A percentile compares a stretch with the other conserved stretches of the same genome.
These are phyloP conservation scores for Dioscorea zingiberensis DNA, from an alignment of 106 monocot genomes.

Conservation along the genomic window DNA sequence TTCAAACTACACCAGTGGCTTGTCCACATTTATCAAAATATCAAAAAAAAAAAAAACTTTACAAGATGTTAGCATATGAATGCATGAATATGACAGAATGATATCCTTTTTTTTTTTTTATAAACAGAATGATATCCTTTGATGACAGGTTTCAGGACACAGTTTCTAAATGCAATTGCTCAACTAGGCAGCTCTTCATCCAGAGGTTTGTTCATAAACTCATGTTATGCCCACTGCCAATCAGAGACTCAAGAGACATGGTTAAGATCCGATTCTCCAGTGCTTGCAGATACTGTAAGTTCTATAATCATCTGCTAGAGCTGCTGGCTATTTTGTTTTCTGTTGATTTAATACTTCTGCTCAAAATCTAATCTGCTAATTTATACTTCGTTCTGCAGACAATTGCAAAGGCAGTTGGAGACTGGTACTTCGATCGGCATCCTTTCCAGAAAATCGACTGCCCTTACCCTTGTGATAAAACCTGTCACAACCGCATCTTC, in stretches of 20 bases:
- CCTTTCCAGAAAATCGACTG: conserved; percentile 67
- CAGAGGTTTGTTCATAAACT: conserved; percentile 58
- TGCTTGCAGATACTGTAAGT: conserved; percentile 37
- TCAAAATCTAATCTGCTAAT: no score
- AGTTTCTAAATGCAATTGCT: conserved; percentile 37
- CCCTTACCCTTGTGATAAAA: conserved; percentile 77
- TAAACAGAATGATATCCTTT: background rate
- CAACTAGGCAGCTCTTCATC: conserved; percentile 20
- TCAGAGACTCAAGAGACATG: conserved; percentile 57
- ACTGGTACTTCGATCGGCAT: conserved; percentile 66
- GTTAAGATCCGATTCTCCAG: conserved; percentile 37
- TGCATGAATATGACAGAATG: no score
- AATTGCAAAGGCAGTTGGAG: conserved; percentile 81
- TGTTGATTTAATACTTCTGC: no score
- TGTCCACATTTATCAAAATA: no score
- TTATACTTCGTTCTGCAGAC: conserved; percentile 35
- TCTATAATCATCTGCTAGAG: background rate
- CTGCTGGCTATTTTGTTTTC: no score
- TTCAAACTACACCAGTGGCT: no score
- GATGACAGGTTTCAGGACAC: conserved; percentile 33
- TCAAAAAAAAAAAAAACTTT: no score
- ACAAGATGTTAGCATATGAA: no score
- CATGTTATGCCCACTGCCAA: conserved; percentile 67
- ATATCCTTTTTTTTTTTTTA: no score
- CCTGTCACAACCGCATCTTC: conserved; percentile 54